Evolutionary conservation across 495 filamentous ascomycete genomes (phyloP).

Genomic region (Penicillium pulvis): DNA sequence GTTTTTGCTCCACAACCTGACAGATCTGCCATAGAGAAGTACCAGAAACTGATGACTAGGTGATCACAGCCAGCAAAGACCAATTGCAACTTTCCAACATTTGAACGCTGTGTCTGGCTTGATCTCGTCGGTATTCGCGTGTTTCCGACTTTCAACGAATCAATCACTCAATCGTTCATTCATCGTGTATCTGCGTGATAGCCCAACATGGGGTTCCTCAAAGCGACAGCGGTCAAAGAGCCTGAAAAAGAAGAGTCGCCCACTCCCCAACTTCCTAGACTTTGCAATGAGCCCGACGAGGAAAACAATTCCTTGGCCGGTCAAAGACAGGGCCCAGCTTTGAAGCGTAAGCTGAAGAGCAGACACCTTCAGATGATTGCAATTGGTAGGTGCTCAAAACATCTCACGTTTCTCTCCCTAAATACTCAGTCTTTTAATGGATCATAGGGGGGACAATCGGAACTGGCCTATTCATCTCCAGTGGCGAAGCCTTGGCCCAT

Average conservation of each 20-base stretch:
- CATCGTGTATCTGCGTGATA: too few relatives aligned
- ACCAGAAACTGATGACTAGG: too few relatives aligned
- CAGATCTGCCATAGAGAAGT: too few relatives aligned
- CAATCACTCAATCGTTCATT: too few relatives aligned
- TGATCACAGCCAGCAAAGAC: too few relatives aligned
- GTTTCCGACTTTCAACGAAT: too few relatives aligned
- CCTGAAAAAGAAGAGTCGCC: background rate
- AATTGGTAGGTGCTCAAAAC: slow-evolving; percentile 42
- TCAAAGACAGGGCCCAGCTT: background rate
- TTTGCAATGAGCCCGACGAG: background rate
- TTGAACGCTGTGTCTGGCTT: too few relatives aligned
- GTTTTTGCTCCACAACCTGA: background rate
- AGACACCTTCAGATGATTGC: slow-evolving; percentile 70
- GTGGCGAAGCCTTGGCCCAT: slow-evolving; percentile 59
- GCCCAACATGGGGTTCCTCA: background rate
- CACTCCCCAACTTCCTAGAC: background rate
- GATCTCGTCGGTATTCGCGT: too few relatives aligned
- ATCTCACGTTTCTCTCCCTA: background rate
- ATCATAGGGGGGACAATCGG: slow-evolving; percentile 70
- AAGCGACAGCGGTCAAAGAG: background rate
- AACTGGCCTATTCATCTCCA: slow-evolving; percentile 71
- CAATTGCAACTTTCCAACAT: too few relatives aligned
- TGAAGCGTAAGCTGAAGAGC: slow-evolving; percentile 61
- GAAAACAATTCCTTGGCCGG: background rate
- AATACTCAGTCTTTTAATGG: slow-evolving; percentile 50